Conservation (phyloP, 768 basidiomycete genomes). For the Strobilomyces echinocephalus region DNA sequence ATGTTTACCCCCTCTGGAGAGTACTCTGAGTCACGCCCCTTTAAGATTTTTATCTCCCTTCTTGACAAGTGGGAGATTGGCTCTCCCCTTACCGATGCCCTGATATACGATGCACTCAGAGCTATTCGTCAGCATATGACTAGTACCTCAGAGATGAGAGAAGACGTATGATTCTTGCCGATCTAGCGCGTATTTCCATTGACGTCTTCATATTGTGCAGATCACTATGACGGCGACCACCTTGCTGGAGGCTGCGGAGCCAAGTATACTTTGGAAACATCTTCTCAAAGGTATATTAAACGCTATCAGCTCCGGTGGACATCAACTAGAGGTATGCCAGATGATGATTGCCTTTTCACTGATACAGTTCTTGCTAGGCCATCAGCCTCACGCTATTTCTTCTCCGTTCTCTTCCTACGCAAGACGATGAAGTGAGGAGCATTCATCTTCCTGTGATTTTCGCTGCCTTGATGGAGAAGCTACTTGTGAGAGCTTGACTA, state of each 20-base stretch:
- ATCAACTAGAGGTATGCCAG: slow-evolving; percentile 43
- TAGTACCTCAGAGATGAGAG: slow-evolving; percentile 46
- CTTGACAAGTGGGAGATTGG: slow-evolving; percentile 98
- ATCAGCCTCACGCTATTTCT: slow-evolving; percentile 69
- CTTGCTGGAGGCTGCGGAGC: slow-evolving; percentile 91
- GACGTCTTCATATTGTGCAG: slow-evolving; percentile 32
- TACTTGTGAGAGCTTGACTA: slow-evolving; percentile 47
- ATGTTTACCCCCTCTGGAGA: slow-evolving; percentile 70
- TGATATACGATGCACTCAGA: slow-evolving; percentile 77
- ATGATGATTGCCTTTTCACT: slow-evolving; percentile 1
- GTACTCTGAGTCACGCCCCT: slow-evolving; percentile 79
- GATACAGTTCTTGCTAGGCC: slow-evolving; percentile 39
- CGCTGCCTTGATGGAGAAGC: slow-evolving; percentile 55
- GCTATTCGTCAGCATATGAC: slow-evolving; percentile 58
- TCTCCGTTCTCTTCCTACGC: slow-evolving; percentile 62
- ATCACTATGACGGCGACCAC: slow-evolving; percentile 79
- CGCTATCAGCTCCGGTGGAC: slow-evolving; percentile 46
- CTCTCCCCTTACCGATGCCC: slow-evolving; percentile 64
- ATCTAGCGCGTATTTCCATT: background rate
- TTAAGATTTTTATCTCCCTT: slow-evolving; percentile 92
- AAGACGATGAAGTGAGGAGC: slow-evolving; percentile 83
- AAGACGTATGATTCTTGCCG: slow-evolving; percentile 48
- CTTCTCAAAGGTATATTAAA: slow-evolving; percentile 54
- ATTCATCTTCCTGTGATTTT: slow-evolving; percentile 82
- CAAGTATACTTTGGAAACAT: slow-evolving; percentile 79